Conservation (phyloP, 257 asterid genomes). For the Forsythia suspensa region DNA sequence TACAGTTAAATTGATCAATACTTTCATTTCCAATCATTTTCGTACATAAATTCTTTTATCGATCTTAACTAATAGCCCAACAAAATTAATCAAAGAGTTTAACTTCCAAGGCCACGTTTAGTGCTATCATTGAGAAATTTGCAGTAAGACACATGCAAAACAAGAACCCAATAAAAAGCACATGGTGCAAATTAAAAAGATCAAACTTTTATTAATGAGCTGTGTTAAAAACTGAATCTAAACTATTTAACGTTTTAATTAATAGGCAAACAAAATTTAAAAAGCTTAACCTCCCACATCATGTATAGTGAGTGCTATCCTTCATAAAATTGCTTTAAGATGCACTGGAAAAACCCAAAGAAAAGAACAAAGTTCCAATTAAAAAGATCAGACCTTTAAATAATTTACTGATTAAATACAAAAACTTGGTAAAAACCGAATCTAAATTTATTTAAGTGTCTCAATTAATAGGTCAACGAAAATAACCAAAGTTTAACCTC, state of each 20-base stretch:
- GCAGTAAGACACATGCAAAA: neutral
- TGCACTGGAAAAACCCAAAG: neutral
- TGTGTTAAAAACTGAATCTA: neutral
- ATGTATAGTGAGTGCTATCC: neutral
- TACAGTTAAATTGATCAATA: neutral
- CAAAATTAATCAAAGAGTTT: slow-evolving; percentile 2
- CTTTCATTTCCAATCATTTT: neutral
- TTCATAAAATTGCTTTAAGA: neutral
- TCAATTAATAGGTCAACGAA: neutral
- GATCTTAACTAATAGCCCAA: neutral
- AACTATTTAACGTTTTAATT: neutral
- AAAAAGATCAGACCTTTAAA: slow-evolving; percentile 1
- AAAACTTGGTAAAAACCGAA: neutral
- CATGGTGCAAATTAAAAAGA: neutral
- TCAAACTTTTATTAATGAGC: neutral
- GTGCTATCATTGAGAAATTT: neutral
- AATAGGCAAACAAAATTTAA: neutral
- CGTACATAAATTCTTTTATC: neutral
- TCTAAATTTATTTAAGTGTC: neutral
- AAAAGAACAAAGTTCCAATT: neutral
- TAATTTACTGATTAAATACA: neutral
- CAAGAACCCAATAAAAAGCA: neutral
- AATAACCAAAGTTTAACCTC: slow-evolving; percentile 4
- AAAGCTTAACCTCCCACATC: neutral
- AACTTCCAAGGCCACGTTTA: neutral